These are phyloP conservation scores for Apiotrichum gracile DNA, from an alignment of 1,284 basidiomycete species.

Conservation along the genomic window DNA sequence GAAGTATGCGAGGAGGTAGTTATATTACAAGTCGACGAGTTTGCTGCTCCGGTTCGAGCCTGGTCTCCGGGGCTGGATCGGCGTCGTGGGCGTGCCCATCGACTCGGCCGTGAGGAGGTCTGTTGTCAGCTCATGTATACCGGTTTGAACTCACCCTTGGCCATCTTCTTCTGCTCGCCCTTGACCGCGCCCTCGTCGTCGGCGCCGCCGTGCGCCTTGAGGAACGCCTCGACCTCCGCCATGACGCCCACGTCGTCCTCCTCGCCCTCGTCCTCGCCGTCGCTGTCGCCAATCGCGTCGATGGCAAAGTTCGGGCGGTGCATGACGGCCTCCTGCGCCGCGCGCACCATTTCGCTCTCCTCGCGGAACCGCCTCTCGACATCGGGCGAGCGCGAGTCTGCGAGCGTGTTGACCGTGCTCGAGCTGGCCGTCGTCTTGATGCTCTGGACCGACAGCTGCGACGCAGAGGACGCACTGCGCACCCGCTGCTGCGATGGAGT, in stretches of 20 bases:
- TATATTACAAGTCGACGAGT: conserved; percentile 10
- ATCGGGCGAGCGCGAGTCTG: conserved; percentile 38
- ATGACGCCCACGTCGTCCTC: conserved; percentile 66
- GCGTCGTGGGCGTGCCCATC: conserved; percentile 14
- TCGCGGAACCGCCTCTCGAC: conserved; percentile 39
- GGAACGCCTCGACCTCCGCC: conserved; percentile 89
- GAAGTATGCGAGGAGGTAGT: background rate
- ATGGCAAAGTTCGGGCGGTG: conserved; percentile 88
- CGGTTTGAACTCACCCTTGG: conserved; percentile 27
- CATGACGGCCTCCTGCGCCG: conserved; percentile 75
- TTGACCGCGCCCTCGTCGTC: conserved; percentile 72
- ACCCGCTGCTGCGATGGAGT: conserved; percentile 41
- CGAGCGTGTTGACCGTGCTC: conserved; percentile 52
- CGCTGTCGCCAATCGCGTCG: conserved; percentile 79
- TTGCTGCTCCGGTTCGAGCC: conserved; percentile 2
- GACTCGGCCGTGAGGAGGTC: conserved; percentile 37
- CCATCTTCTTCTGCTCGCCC: conserved; percentile 71
- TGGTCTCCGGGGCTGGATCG: background rate
- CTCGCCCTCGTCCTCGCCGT: conserved; percentile 55
- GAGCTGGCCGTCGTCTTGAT: conserved; percentile 49
- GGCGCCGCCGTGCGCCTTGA: conserved; percentile 62
- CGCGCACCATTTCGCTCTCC: conserved; percentile 58
- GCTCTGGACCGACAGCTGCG: conserved; percentile 30
- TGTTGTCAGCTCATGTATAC: conserved; percentile 5
- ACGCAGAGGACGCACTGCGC: conserved; percentile 30